Percentiles rank a stretch among this genome's conserved stretches.
These are phyloP conservation scores for Brassica cretica DNA, from an alignment of 345 rosid species.

Conservation along the genomic window DNA sequence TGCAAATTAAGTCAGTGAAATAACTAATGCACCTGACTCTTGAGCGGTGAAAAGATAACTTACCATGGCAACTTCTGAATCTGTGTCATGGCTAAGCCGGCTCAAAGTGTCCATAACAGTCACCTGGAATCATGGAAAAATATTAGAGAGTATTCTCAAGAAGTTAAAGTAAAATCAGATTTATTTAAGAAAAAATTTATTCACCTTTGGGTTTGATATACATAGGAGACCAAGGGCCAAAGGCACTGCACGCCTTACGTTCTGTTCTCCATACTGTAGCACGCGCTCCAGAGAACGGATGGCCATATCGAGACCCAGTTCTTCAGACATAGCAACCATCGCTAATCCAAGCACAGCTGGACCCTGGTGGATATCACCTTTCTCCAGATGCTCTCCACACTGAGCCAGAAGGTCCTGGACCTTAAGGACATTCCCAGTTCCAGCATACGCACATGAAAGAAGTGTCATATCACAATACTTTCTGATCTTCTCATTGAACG, in stretches of 20 bases:
- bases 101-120: slow-evolving; percentile 96
- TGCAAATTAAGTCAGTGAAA: not conserved
- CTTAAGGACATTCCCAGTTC: slow-evolving; percentile 97
- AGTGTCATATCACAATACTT: slow-evolving; percentile 89
- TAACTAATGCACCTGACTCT: not conserved
- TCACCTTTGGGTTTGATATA: slow-evolving; percentile 92
- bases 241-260: slow-evolving; percentile 87
- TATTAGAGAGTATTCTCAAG: slow-evolving; percentile 4
- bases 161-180: slow-evolving; percentile 1
- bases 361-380: slow-evolving; percentile 49
- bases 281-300: slow-evolving; percentile 91
- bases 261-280: slow-evolving; percentile 91
- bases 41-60: slow-evolving; percentile 23
- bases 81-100: slow-evolving; percentile 95
- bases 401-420: slow-evolving; percentile 90
- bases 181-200: slow-evolving; percentile 1
- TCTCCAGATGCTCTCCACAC: slow-evolving; percentile 92
- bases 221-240: slow-evolving; percentile 96
- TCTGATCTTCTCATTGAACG: slow-evolving; percentile 83
- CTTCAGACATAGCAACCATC: slow-evolving; percentile 99
- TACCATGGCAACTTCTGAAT: slow-evolving; percentile 98
- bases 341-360: slow-evolving; percentile 94
- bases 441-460: slow-evolving; percentile 97
- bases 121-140: slow-evolving; percentile 49
- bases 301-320: slow-evolving; percentile 92